Evolutionary conservation across 352 stramenopile species (phyloP), one percentile per base, ranked within the genome.

Genomic region (Globisporangium nagaii): DNA sequence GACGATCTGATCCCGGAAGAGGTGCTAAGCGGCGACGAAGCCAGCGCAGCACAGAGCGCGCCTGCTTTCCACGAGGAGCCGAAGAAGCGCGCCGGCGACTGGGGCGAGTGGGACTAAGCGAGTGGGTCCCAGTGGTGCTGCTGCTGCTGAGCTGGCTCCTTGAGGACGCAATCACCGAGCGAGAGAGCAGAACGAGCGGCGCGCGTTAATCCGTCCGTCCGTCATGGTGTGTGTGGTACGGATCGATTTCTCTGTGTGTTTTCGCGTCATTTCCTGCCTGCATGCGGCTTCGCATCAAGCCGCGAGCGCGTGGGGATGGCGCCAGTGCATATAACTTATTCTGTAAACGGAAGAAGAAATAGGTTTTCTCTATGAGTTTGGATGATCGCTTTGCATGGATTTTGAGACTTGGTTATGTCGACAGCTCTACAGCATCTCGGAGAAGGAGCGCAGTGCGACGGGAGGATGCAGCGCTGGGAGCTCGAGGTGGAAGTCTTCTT

Each of bases 101-200:
- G 76, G 76, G 76, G 76, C 39, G 73, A 87, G 49, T 87, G 76
- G 76, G 73, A 84, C 45, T 87, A 82, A 78, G 37, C 22, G 31
- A 4, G 19, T 15, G n/a, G n/a, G n/a, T n/a, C n/a, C n/a, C n/a
- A n/a, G n/a, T 27, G 30, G 3, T 22, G 30, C 41, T 13, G 3
- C 4, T 25, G 32, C 31, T 53, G 15, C 43, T 41, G 5, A 13
- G 37, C 36, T 39, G 52, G 34, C 34, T 52, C 44, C n/a, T 36
- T 40, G 44, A 52, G 44, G 34, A 31, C 15, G 44, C 6, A 52
- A 40, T 27, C 27, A 25, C 44, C 7, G 17, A 37, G 28, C 10
- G 20, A 24, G 10, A 12, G 25, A 13, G 7, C 19, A 36, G 25
- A 7, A 9, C 1, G 20, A 40, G 44, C 44, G 30, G 37, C 19